phyloP scores from a whole-genome alignment of 1,139 yeast species.

The Keqinozyma sinolaborantium region DNA sequence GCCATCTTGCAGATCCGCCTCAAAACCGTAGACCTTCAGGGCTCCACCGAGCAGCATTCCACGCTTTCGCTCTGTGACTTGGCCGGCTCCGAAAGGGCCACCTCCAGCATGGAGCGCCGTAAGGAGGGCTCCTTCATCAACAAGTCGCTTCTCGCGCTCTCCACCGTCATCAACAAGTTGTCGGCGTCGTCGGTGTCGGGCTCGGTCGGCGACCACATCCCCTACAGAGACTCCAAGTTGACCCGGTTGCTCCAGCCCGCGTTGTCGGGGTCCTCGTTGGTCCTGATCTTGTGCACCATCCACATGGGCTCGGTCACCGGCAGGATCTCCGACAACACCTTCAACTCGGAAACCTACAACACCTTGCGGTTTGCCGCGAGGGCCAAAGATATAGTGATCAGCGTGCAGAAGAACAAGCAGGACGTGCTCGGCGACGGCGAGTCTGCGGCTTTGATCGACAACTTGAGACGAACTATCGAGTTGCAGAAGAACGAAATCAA shows the following conservation, averaged over 20 bases:
- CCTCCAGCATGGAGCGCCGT: slow-evolving; percentile 75
- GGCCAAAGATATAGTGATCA: slow-evolving; percentile 79
- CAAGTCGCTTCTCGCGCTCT: slow-evolving; percentile 81
- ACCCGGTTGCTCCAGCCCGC: slow-evolving; percentile 90
- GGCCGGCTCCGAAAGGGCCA: slow-evolving; percentile 94
- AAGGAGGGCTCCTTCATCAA: slow-evolving; percentile 93
- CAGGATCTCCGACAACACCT: slow-evolving; percentile 28
- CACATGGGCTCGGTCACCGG: slow-evolving; percentile 46
- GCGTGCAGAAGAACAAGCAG: slow-evolving; percentile 55
- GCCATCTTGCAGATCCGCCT: slow-evolving; percentile 78
- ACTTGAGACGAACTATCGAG: slow-evolving; percentile 43
- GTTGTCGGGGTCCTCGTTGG: slow-evolving; percentile 79
- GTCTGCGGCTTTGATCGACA: slow-evolving; percentile 43
- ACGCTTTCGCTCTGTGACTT: slow-evolving; percentile 87
- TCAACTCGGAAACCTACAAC: slow-evolving; percentile 75
- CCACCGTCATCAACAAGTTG: slow-evolving; percentile 82
- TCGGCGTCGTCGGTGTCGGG: slow-evolving; percentile 35
- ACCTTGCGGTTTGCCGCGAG: slow-evolving; percentile 90
- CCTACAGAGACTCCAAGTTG: slow-evolving; percentile 88
- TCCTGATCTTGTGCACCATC: slow-evolving; percentile 86
- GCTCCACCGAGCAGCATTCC: slow-evolving; percentile 47
- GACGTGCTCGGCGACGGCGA: slow-evolving; percentile 31
- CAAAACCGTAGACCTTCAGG: slow-evolving; percentile 35
- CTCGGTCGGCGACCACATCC: slow-evolving; percentile 56
- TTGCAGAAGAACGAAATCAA: slow-evolving; percentile 39